Percentiles rank a stretch among this genome's conserved stretches.
Conservation (phyloP, 1,284 basidiomycete species). For the Apiotrichum domesticum region DNA sequence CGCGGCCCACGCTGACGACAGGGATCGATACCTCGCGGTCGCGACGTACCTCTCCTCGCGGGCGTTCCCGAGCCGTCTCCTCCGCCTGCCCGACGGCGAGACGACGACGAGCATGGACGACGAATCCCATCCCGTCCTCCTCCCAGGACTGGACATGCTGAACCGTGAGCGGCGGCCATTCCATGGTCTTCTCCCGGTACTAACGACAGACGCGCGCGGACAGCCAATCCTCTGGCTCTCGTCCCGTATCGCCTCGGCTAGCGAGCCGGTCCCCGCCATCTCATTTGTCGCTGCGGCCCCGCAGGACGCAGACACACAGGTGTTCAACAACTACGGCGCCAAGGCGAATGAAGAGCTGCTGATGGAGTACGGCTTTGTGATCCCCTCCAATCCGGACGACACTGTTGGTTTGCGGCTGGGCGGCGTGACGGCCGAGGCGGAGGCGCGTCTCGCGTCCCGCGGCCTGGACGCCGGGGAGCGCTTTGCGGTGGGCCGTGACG, state of each 20-base stretch:
- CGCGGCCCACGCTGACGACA: slow-evolving; percentile 33
- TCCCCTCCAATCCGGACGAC: slow-evolving; percentile 71
- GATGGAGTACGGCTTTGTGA: slow-evolving; percentile 78
- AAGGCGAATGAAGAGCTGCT: slow-evolving; percentile 76
- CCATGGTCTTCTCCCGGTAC: too few relatives aligned
- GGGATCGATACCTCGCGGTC: slow-evolving; percentile 64
- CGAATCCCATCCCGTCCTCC: slow-evolving; percentile 64
- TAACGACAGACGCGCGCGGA: slow-evolving; percentile 49
- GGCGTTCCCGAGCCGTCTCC: slow-evolving; percentile 75
- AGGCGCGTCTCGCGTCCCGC: slow-evolving; percentile 22
- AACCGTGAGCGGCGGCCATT: slow-evolving; percentile 55
- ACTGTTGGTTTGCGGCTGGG: slow-evolving; percentile 71
- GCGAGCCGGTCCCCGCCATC: slow-evolving; percentile 20
- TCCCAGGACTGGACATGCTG: slow-evolving; percentile 76
- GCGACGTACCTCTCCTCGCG: slow-evolving; percentile 75
- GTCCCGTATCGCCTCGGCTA: slow-evolving; percentile 41
- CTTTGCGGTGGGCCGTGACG: slow-evolving; percentile 60
- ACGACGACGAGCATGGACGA: slow-evolving; percentile 18
- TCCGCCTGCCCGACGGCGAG: slow-evolving; percentile 50
- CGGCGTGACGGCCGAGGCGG: slow-evolving; percentile 4
- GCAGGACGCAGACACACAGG: slow-evolving; percentile 52
- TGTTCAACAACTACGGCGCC: slow-evolving; percentile 68
- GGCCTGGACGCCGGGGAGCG: slow-evolving; percentile 42
- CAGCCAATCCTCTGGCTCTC: slow-evolving; percentile 74
- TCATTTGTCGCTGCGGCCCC: slow-evolving; percentile 36